Percentiles rank a stretch among this genome's conserved stretches.
These are phyloP conservation scores for Lippia alba DNA, from an alignment of 305 asterid genomes.

Conservation along the genomic window DNA sequence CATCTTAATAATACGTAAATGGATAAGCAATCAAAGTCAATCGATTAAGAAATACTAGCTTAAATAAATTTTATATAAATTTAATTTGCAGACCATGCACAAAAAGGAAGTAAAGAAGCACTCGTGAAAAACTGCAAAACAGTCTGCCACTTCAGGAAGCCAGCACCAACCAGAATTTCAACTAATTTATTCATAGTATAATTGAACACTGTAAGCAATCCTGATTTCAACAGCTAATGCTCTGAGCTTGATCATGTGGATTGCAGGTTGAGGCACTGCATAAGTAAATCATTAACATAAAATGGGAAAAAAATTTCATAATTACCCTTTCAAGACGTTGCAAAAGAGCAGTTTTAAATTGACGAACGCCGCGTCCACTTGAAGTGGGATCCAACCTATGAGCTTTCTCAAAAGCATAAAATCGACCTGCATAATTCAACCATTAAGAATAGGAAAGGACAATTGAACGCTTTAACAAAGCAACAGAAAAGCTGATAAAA, in stretches of 20 bases:
- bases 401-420: conserved; percentile 98
- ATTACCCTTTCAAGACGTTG: conserved; percentile 96
- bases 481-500: background rate
- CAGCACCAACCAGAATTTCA: too few relatives aligned
- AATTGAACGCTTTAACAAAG: background rate
- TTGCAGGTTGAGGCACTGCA: background rate
- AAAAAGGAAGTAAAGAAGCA: too few relatives aligned
- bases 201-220: conserved; percentile 2
- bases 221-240: conserved; percentile 15
- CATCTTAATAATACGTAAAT: too few relatives aligned
- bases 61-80: too few relatives aligned
- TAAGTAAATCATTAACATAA: conserved; percentile 15
- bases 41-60: too few relatives aligned
- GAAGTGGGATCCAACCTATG: conserved; percentile 96
- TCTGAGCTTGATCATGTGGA: conserved; percentile 12
- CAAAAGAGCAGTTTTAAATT: conserved; percentile 96
- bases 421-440: conserved; percentile 67
- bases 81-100: too few relatives aligned
- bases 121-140: too few relatives aligned
- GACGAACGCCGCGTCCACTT: conserved; percentile 99
- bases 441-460: background rate
- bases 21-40: too few relatives aligned
- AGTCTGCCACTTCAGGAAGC: too few relatives aligned
- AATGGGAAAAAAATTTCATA: conserved; percentile 27
- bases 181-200: background rate